phyloP scores from a whole-genome alignment of 2,329 filamentous ascomycete genomes.

The Stylonectria norvegica region DNA sequence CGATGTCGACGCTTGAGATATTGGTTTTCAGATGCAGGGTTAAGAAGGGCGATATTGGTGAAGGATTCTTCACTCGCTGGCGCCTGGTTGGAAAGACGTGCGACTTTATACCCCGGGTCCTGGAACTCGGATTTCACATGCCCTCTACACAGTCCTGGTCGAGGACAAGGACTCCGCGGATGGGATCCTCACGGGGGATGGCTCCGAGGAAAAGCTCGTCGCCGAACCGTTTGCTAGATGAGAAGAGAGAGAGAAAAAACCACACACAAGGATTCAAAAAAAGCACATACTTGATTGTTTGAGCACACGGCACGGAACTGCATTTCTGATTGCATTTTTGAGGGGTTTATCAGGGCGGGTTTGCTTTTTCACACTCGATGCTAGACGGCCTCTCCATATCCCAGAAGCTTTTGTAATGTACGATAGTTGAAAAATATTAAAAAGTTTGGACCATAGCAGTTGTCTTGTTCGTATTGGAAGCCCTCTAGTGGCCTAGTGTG shows the following conservation, averaged over 20 bases:
- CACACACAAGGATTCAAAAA: conserved; percentile 18
- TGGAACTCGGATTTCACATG: background rate
- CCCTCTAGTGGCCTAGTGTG: no score
- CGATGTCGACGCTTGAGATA: conserved; percentile 13
- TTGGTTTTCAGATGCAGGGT: conserved; percentile 14
- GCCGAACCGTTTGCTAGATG: conserved; percentile 4
- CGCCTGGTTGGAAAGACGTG: conserved; percentile 21
- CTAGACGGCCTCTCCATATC: conserved; percentile 23
- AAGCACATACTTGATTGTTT: conserved; percentile 27
- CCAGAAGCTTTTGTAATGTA: conserved; percentile 20
- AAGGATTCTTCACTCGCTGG: conserved; percentile 8
- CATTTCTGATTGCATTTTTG: conserved; percentile 27
- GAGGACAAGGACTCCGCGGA: background rate
- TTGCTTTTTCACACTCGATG: conserved; percentile 19
- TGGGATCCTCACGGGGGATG: conserved; percentile 5
- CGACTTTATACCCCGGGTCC: background rate
- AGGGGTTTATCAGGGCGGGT: conserved; percentile 23
- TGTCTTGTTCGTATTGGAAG: no score
- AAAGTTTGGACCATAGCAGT: no score
- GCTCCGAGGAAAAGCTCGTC: conserved; percentile 2
- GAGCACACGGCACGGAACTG: conserved; percentile 15
- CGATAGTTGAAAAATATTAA: conserved; percentile 25
- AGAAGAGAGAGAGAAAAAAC: conserved; percentile 15
- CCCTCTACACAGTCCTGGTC: background rate
- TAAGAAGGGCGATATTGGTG: conserved; percentile 12